phyloP scores from a whole-genome alignment of 768 basidiomycete species.

The Gautieria morchelliformis region DNA sequence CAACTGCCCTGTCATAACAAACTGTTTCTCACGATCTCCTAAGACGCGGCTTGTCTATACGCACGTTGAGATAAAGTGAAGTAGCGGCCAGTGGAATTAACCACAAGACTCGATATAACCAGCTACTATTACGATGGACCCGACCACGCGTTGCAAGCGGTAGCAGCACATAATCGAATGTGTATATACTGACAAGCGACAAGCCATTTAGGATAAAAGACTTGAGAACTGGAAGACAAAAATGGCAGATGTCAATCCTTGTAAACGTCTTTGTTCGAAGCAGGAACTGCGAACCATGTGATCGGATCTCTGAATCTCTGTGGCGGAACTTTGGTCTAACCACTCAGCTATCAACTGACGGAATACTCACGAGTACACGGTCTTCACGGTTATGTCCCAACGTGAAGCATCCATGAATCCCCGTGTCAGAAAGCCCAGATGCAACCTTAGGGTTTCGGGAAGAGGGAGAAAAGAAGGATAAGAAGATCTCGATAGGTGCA shows the following conservation, averaged over 20 bases:
- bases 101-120: slow-evolving; percentile 74
- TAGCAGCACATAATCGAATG: slow-evolving; percentile 62
- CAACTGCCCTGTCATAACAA: slow-evolving; percentile 50
- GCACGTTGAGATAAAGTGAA: slow-evolving; percentile 77
- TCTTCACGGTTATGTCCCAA: slow-evolving; percentile 54
- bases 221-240: slow-evolving; percentile 41
- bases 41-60: slow-evolving; percentile 17
- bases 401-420: slow-evolving; percentile 67
- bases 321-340: slow-evolving; percentile 3
- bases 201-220: slow-evolving; percentile 64
- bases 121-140: slow-evolving; percentile 63
- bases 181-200: slow-evolving; percentile 62
- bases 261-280: not conserved
- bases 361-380: slow-evolving; percentile 45
- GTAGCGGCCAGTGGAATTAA: slow-evolving; percentile 63
- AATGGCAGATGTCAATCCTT: not conserved
- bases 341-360: not conserved
- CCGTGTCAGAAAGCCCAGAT: slow-evolving; percentile 44
- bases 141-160: slow-evolving; percentile 53
- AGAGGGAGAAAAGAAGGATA: slow-evolving; percentile 68
- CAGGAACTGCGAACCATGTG: slow-evolving; percentile 30
- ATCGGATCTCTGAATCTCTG: slow-evolving; percentile 70
- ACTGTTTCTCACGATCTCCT: slow-evolving; percentile 1
- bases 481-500: slow-evolving; percentile 33
- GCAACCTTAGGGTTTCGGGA: slow-evolving; percentile 48